Percentiles rank a stretch among this genome's conserved stretches.
phyloP scores from a whole-genome alignment of 768 basidiomycete genomes.

The Boletus subparvulus region DNA sequence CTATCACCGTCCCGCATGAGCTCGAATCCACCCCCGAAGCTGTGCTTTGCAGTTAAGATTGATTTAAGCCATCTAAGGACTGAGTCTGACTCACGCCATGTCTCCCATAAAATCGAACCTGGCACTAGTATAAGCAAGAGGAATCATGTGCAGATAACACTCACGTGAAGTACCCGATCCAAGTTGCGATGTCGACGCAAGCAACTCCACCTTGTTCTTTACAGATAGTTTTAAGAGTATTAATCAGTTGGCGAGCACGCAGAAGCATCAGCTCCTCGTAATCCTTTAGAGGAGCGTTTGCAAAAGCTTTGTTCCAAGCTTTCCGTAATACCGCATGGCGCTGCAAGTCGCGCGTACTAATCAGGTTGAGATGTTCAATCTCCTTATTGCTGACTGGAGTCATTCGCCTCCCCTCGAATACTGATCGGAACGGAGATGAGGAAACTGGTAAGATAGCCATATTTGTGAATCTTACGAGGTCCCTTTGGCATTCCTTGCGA shows the following conservation, averaged over 20 bases:
- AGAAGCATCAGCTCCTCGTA: constrained; percentile 27
- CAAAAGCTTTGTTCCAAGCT: constrained; percentile 35
- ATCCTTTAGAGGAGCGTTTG: constrained; percentile 25
- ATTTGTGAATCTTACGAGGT: constrained; percentile 22
- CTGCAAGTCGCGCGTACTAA: constrained; percentile 19
- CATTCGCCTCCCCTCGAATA: constrained; percentile 23
- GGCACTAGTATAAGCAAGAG: not conserved
- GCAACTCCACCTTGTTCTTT: constrained; percentile 11
- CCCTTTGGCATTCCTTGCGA: constrained; percentile 32
- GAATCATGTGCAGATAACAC: not conserved
- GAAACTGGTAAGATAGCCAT: not conserved
- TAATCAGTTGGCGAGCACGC: constrained; percentile 22
- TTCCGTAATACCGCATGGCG: constrained; percentile 26
- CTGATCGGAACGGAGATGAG: constrained; percentile 10
- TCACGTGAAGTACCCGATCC: constrained; percentile 27
- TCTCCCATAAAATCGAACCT: constrained; percentile 31
- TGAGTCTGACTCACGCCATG: constrained; percentile 25
- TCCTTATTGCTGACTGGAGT: constrained; percentile 18
- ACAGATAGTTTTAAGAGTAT: constrained; percentile 10
- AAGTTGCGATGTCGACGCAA: constrained; percentile 14
- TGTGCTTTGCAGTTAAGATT: constrained; percentile 12
- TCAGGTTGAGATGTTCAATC: constrained; percentile 10
- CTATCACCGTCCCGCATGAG: constrained; percentile 38
- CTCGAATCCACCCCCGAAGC: constrained; percentile 41
- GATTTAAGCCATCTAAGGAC: not conserved